These are phyloP conservation scores for Blastobotrys indianensis DNA, from an alignment of 1,139 yeast species.

Conservation along the genomic window DNA sequence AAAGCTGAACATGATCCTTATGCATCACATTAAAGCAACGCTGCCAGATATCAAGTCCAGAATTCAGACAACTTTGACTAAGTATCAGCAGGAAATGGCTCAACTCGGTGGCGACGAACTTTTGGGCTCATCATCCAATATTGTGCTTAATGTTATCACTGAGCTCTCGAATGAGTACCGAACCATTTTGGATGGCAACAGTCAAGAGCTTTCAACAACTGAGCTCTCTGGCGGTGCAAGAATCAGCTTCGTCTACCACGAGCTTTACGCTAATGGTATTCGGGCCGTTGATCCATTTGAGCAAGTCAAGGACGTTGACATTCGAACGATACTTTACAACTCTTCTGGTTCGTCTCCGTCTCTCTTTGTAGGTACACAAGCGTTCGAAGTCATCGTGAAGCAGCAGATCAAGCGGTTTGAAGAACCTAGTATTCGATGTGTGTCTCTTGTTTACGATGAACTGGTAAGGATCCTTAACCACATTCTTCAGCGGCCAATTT, in stretches of 20 bases:
- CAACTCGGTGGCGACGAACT: slow-evolving; percentile 70
- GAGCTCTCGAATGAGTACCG: slow-evolving; percentile 89
- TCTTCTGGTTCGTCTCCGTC: slow-evolving; percentile 98
- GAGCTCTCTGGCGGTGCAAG: slow-evolving; percentile 96
- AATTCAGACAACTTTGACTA: slow-evolving; percentile 82
- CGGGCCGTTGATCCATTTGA: slow-evolving; percentile 94
- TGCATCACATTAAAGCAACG: slow-evolving; percentile 91
- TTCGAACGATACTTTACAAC: slow-evolving; percentile 85
- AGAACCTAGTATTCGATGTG: slow-evolving; percentile 88
- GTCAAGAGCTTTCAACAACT: slow-evolving; percentile 73
- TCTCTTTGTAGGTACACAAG: slow-evolving; percentile 93
- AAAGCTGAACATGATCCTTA: slow-evolving; percentile 80
- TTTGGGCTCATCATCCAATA: slow-evolving; percentile 81
- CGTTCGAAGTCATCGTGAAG: slow-evolving; percentile 91
- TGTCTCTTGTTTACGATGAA: slow-evolving; percentile 87
- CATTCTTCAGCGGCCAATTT: slow-evolving; percentile 74
- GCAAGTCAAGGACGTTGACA: slow-evolving; percentile 92
- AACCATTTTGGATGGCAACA: slow-evolving; percentile 89
- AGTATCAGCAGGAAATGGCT: slow-evolving; percentile 73
- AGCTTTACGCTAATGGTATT: slow-evolving; percentile 88
- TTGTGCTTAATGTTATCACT: slow-evolving; percentile 85
- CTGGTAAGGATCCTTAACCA: slow-evolving; percentile 84
- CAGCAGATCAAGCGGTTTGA: slow-evolving; percentile 94
- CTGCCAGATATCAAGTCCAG: slow-evolving; percentile 92
- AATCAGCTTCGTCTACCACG: slow-evolving; percentile 95